phyloP scores from a whole-genome alignment of 306 rosid species.

The Cicer chorassanicum region DNA sequence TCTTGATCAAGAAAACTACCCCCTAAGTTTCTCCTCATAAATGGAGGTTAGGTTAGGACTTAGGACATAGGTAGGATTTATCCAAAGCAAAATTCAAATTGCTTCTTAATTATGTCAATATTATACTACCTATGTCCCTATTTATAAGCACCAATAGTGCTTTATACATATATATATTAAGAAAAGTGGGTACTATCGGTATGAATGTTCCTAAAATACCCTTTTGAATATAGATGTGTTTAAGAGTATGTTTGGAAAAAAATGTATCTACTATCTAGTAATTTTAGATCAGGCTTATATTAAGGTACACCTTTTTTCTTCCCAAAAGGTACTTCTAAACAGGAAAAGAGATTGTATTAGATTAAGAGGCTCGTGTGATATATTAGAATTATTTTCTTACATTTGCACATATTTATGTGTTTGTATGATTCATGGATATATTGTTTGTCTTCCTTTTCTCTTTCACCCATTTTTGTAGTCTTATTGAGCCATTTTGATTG shows the following conservation, averaged over 20 bases:
- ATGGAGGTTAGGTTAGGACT: constrained; percentile 17
- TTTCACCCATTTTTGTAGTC: constrained; percentile 35
- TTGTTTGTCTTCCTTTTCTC: constrained; percentile 42
- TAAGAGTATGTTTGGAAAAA: too few relatives aligned
- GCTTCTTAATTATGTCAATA: constrained; percentile 37
- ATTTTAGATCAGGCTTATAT: too few relatives aligned
- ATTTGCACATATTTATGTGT: constrained; percentile 15
- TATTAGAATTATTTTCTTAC: constrained; percentile 25
- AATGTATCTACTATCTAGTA: too few relatives aligned
- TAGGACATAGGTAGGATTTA: constrained; percentile 3
- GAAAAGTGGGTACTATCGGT: too few relatives aligned
- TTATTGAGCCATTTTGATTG: constrained; percentile 29
- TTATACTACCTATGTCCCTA: neutral
- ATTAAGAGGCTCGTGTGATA: constrained; percentile 39
- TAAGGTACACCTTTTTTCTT: too few relatives aligned
- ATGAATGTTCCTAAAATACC: too few relatives aligned
- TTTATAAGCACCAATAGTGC: too few relatives aligned
- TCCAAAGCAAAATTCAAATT: neutral
- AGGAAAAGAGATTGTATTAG: neutral
- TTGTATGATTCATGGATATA: neutral
- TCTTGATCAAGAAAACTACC: constrained; percentile 1
- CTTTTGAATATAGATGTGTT: too few relatives aligned
- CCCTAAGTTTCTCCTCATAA: constrained; percentile 33
- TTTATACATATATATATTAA: too few relatives aligned
- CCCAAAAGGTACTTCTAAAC: too few relatives aligned